A percentile compares a stretch with the other conserved stretches of the same genome.
Conservation (phyloP, 2,329 filamentous ascomycete genomes). For the Orbilia javanica region DNA sequence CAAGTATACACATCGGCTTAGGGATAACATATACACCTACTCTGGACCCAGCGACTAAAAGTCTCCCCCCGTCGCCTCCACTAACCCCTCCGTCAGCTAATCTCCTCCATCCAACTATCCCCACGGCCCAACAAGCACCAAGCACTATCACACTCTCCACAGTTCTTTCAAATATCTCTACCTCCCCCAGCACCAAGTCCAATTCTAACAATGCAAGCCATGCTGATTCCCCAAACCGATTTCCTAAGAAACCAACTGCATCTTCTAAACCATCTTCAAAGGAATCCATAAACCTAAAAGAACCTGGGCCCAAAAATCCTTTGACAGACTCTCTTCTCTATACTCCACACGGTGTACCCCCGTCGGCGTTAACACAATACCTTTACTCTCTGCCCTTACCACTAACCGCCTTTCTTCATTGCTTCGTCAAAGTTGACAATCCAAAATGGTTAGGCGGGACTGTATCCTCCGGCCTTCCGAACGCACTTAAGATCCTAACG, state of each 20-base stretch:
- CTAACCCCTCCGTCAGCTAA: slow-evolving; percentile 27
- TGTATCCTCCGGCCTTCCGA: slow-evolving; percentile 39
- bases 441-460: slow-evolving; percentile 51
- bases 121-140: slow-evolving; percentile 28
- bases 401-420: slow-evolving; percentile 51
- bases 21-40: slow-evolving; percentile 63
- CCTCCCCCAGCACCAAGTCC: background rate
- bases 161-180: slow-evolving; percentile 35
- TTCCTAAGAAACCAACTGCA: background rate
- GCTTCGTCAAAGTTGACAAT: slow-evolving; percentile 53
- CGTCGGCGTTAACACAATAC: slow-evolving; percentile 46
- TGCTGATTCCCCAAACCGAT: slow-evolving; percentile 58
- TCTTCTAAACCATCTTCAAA: background rate
- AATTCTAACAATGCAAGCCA: background rate
- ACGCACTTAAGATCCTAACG: slow-evolving; percentile 38
- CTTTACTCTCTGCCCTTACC: slow-evolving; percentile 42
- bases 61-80: slow-evolving; percentile 37
- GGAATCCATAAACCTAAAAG: slow-evolving; percentile 40
- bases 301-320: slow-evolving; percentile 30
- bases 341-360: slow-evolving; percentile 56
- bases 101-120: slow-evolving; percentile 25
- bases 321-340: slow-evolving; percentile 51
- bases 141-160: slow-evolving; percentile 56
- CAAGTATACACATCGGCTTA: slow-evolving; percentile 59
- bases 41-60: slow-evolving; percentile 60